Conservation (phyloP, 768 basidiomycete species). For the Kwoniella bestiolae region DNA sequence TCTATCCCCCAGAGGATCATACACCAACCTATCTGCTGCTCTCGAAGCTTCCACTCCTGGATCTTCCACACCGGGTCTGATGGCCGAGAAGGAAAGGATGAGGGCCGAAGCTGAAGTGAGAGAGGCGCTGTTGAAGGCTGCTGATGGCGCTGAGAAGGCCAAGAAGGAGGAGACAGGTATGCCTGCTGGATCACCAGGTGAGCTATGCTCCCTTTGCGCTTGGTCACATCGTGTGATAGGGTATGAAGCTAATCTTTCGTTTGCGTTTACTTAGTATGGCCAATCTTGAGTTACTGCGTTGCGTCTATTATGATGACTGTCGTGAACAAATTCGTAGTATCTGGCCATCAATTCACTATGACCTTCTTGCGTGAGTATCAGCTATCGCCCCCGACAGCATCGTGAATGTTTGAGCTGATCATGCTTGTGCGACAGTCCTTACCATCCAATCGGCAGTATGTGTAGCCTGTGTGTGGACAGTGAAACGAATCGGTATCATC, state of each 20-base stretch:
- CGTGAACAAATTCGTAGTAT: conserved; percentile 97
- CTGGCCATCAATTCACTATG: conserved; percentile 91
- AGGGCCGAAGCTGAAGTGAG: conserved; percentile 39
- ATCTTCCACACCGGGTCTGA: conserved; percentile 22
- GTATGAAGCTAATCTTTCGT: not conserved
- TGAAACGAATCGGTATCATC: conserved; percentile 69
- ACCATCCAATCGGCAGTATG: conserved; percentile 90
- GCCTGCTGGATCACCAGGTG: conserved; percentile 46
- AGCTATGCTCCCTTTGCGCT: conserved; percentile 7
- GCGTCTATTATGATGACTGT: conserved; percentile 97
- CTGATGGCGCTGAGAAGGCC: conserved; percentile 36
- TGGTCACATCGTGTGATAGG: not conserved
- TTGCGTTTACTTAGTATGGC: conserved; percentile 63
- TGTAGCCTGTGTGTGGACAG: conserved; percentile 70
- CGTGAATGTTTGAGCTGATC: not conserved
- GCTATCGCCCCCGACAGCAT: not conserved
- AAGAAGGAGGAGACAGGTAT: conserved; percentile 45
- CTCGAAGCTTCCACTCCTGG: conserved; percentile 22
- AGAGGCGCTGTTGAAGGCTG: conserved; percentile 33
- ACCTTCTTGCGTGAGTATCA: conserved; percentile 70
- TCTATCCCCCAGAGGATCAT: conserved; percentile 45
- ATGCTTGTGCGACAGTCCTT: conserved; percentile 61
- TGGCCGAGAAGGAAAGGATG: conserved; percentile 42
- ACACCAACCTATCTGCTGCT: conserved; percentile 40
- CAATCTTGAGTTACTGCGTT: conserved; percentile 85